Base-by-base conservation (phyloP, 2,329 filamentous ascomycete genomes). In the Cordyceps cicadae region DNA sequence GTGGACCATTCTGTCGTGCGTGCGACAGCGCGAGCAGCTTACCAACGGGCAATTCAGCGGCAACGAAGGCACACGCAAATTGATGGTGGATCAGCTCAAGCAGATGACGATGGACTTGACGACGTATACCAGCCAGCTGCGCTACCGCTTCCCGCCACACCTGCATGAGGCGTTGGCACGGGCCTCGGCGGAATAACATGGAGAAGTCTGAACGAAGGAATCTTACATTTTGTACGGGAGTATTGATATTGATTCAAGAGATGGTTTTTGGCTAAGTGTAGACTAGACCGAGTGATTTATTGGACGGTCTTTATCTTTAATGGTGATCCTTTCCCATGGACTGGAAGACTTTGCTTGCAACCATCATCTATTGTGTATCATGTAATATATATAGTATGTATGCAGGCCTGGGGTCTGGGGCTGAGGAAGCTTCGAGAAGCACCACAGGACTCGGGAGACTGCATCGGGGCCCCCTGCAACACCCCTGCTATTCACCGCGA, bases 1-100 rank as follows among this genome's bases (percentile, higher is more conserved):
- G 77, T 97, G 94, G 94, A 91, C 91, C 54, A 90, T 99, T 66
- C 83, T 88, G 48, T 92, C 89, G 76, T 95, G 92, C 74, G 87
- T 88, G 54, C 83, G 86, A 61, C 88, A 96, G 74, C 84, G 90
- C 64, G 87, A 89, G 67, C 79, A 86, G 63, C 80, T 95, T 52
- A 81, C 82, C 60, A 82, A 80, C 62, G 86, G 87, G 32, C 83
- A 87, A 67, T 97, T 88, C 73, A 91, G 88, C 66, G 87, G 84
- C 64, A 87, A 88, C 73, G 85, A 86, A 69, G 82, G 82, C 60
- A 87, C 81, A 65, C 79, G 81, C 70, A 80, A 76, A 70, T 76
- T 78, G 72, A 82, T 91, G 75, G 85, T 87, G 56, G 85, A 88
- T 62, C 81, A 88, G 68, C 78, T 95, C 69, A 84, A 88, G 76